Conservation (phyloP, 2,329 filamentous ascomycete species). For the Fusarium miscanthi region DNA sequence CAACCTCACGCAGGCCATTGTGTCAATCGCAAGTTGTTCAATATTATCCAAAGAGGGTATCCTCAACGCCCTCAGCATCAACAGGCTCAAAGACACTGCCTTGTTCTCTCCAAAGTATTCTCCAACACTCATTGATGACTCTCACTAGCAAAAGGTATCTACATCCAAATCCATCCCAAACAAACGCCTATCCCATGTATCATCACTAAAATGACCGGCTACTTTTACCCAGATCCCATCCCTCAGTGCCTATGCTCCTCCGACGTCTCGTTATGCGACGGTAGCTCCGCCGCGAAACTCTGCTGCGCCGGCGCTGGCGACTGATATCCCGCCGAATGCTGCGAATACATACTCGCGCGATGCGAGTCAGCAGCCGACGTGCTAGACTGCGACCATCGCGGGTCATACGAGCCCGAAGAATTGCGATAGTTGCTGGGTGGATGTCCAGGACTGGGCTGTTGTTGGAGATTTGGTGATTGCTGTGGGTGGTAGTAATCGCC, state of each 20-base stretch:
- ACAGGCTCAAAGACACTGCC: background rate
- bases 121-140: background rate
- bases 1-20: background rate
- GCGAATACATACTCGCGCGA: conserved; percentile 44
- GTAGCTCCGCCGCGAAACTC: conserved; percentile 56
- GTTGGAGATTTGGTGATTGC: conserved; percentile 47
- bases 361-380: conserved; percentile 37
- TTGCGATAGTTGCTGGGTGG: conserved; percentile 37
- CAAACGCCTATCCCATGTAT: conserved; percentile 21
- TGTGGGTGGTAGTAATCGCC: conserved; percentile 62
- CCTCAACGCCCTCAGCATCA: background rate
- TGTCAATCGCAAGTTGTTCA: background rate
- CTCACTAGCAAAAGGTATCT: conserved; percentile 22
- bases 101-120: background rate
- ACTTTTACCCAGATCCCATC: background rate
- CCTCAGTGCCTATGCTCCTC: conserved; percentile 54
- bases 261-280: conserved; percentile 59
- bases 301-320: conserved; percentile 57
- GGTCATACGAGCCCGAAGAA: conserved; percentile 45
- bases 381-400: conserved; percentile 56
- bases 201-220: conserved; percentile 9
- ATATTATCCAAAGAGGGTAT: background rate
- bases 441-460: conserved; percentile 38
- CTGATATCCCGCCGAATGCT: conserved; percentile 44
- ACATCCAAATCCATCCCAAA: background rate